phyloP scores from a whole-genome alignment of 805 yeast genomes.

The Lipomyces yamanashiensis region DNA sequence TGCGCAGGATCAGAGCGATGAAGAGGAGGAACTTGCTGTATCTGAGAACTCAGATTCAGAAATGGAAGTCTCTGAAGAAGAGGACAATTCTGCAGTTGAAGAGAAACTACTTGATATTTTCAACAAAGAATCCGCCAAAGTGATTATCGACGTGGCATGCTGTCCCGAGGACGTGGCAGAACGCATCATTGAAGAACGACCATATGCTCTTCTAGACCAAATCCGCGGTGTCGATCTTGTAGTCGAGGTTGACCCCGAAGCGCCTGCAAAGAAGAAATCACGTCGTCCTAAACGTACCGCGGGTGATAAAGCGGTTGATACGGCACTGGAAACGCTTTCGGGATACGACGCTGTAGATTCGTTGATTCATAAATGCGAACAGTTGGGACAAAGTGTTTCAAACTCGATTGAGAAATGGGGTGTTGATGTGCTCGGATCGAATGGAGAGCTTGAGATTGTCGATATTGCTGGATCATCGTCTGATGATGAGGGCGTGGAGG shows the following conservation, averaged over 20 bases:
- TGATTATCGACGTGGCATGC: conserved; percentile 78
- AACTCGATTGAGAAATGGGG: conserved; percentile 86
- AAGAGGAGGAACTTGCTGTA: conserved; percentile 19
- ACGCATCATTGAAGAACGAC: conserved; percentile 66
- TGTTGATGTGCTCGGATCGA: conserved; percentile 65
- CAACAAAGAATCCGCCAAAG: conserved; percentile 74
- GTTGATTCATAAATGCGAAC: conserved; percentile 80
- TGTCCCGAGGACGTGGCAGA: conserved; percentile 71
- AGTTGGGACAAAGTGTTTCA: conserved; percentile 72
- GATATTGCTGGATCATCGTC: conserved; percentile 21
- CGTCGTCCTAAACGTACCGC: conserved; percentile 48
- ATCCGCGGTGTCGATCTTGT: conserved; percentile 63
- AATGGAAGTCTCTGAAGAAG: conserved; percentile 53
- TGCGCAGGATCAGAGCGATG: conserved; percentile 18
- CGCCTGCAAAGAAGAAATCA: conserved; percentile 40
- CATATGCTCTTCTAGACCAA: conserved; percentile 62
- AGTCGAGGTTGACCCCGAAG: conserved; percentile 42
- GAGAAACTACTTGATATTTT: conserved; percentile 74
- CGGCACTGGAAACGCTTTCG: conserved; percentile 59
- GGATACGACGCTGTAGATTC: conserved; percentile 96
- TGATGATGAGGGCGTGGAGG: conserved; percentile 24
- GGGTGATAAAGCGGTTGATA: conserved; percentile 66
- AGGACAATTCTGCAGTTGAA: conserved; percentile 45
- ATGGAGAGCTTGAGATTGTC: conserved; percentile 66
- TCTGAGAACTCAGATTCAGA: conserved; percentile 25